Evolutionary conservation across 768 basidiomycete genomes (phyloP), one percentile per base, ranked within the genome.

Genomic region (Agrocybe chaxingu): DNA sequence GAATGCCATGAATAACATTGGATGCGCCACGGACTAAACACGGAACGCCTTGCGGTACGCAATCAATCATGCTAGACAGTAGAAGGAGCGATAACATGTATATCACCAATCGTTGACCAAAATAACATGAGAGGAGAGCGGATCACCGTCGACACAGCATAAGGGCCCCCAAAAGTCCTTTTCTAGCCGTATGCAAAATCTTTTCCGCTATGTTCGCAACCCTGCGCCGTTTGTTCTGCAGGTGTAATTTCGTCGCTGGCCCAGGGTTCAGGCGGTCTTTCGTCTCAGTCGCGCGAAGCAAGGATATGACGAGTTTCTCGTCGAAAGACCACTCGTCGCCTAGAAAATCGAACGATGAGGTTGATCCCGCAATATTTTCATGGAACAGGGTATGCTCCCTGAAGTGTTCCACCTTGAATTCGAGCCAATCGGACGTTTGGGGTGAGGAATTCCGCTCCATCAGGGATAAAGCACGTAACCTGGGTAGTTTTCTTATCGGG

Each of bases 301-400:
- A 36, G 3, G 62, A 57, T 3, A 66, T 58, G 2, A 57, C 57
- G 29, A 66, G 42, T 32, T 51, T 51, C 47, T 66, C 59, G 18
- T 62, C 64, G 36, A 66, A 47, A 12, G 57, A 47, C 61, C 58
- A 60, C 3, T 30, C 35, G 37, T 12, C 24, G 8, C 9, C 48
- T 18, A 39, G 9, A 47, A 10, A 10, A 32, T 16, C 31, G 19
- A 18, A 1, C 11, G 43, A 12, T 9, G 16, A 39, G 11, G 38
- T 3, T 37, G 31, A 0, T n/a, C 35, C 7, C 16, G 43, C 3
- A n/a, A 3, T 6, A 19, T 40, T 8, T 43, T 31, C 12, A 53
- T 35, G 33, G 37, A 33, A 13, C 32, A 33, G 19, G 37, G 19
- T 10, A 19, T 42, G 7, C 19, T 42, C 8, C 29, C 33, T 37